Conservation (phyloP, 2,329 filamentous ascomycete genomes). For the Curvularia spicifera region DNA sequence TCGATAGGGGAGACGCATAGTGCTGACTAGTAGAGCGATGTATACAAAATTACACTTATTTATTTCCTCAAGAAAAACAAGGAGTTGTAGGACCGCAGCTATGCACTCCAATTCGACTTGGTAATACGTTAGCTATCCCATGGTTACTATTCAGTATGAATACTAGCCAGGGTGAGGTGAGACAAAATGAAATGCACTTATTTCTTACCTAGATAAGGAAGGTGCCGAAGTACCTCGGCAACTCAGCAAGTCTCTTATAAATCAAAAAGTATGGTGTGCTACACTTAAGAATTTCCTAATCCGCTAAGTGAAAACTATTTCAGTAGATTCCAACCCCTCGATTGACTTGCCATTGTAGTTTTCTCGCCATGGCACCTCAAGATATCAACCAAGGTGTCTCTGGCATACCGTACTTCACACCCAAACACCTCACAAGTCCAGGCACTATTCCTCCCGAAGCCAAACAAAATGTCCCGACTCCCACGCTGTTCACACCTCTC, state of each 20-base stretch:
- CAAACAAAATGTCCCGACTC: constrained; percentile 19
- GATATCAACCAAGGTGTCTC: constrained; percentile 38
- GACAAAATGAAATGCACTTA: background rate
- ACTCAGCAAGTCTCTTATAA: constrained; percentile 19
- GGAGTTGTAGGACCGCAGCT: background rate
- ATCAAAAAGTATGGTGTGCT: constrained; percentile 19
- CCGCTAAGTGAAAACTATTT: background rate
- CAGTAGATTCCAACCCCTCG: background rate
- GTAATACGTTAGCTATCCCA: background rate
- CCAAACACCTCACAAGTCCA: constrained; percentile 51
- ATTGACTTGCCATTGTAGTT: too few species aligned
- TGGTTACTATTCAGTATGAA: background rate
- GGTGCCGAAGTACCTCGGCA: constrained; percentile 22
- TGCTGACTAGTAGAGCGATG: background rate
- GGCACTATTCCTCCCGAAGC: constrained; percentile 39
- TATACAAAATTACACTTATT: background rate
- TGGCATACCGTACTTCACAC: constrained; percentile 54
- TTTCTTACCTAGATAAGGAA: background rate
- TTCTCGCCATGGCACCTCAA: constrained; percentile 31
- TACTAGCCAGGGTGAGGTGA: background rate
- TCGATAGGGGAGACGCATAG: background rate
- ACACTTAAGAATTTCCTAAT: background rate
- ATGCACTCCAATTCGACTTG: background rate
- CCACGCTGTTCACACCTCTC: constrained; percentile 47
- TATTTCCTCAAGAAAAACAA: background rate